A percentile compares a stretch with the other conserved stretches of the same genome.
Conservation (phyloP, 2,329 filamentous ascomycete species). For the Pyrenochaeta sp. region DNA sequence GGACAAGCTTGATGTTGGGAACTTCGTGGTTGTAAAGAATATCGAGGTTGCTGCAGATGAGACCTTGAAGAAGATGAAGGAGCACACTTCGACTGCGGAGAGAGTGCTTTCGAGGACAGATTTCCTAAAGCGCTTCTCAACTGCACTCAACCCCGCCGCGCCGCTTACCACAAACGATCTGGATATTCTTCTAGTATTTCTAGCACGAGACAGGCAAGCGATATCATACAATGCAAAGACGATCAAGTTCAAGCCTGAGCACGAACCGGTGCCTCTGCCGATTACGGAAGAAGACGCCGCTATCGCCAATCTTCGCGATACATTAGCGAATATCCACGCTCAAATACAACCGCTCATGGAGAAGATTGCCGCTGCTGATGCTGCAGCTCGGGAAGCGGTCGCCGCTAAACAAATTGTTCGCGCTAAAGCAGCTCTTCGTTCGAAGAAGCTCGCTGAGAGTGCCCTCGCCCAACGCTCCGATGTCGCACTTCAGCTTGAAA, state of each 20-base stretch:
- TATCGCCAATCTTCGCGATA: constrained; percentile 79
- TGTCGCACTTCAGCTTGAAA: constrained; percentile 82
- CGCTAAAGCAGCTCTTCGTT: constrained; percentile 80
- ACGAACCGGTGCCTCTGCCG: constrained; percentile 52
- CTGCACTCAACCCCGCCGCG: constrained; percentile 33
- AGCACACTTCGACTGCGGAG: constrained; percentile 45
- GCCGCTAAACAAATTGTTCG: constrained; percentile 74
- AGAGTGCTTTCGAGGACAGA: constrained; percentile 46
- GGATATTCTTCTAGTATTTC: constrained; percentile 69
- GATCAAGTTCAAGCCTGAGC: constrained; percentile 71
- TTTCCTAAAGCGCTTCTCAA: constrained; percentile 45
- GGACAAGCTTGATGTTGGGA: constrained; percentile 67
- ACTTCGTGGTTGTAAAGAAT: constrained; percentile 72
- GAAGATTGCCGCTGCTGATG: constrained; percentile 60
- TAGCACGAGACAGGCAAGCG: constrained; percentile 70
- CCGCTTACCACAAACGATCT: constrained; percentile 68
- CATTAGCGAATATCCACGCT: constrained; percentile 71
- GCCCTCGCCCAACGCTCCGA: constrained; percentile 75
- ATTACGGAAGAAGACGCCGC: constrained; percentile 82
- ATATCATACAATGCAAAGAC: constrained; percentile 80
- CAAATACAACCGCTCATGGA: constrained; percentile 72
- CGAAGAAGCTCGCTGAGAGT: constrained; percentile 81
- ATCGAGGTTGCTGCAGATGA: constrained; percentile 63
- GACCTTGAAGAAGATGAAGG: constrained; percentile 48
- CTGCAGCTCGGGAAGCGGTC: constrained; percentile 74